phyloP scores from a whole-genome alignment of 768 basidiomycete species.

The Gymnopilus dilepis region DNA sequence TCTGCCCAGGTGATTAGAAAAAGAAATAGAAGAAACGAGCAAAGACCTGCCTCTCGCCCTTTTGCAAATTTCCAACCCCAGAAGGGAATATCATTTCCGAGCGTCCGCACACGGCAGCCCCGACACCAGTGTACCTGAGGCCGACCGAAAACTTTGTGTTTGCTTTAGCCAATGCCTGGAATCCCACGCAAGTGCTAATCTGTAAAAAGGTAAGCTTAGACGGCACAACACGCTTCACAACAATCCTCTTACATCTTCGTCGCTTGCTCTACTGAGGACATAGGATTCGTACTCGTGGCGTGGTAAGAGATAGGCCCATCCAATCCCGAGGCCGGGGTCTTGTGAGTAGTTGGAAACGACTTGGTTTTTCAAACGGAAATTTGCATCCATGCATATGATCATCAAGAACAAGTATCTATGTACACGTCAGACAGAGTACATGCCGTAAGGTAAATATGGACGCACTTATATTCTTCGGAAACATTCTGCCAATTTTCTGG shows the following conservation, averaged over 20 bases:
- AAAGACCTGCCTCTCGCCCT: constrained; percentile 36
- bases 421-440: neutral
- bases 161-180: constrained; percentile 28
- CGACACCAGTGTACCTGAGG: too few species aligned
- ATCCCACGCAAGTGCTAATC: constrained; percentile 32
- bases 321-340: constrained; percentile 18
- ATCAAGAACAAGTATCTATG: neutral
- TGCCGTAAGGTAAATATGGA: neutral
- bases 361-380: constrained; percentile 16
- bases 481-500: neutral
- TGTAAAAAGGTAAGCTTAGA: constrained; percentile 2
- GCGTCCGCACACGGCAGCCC: constrained; percentile 24
- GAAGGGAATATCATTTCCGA: constrained; percentile 28
- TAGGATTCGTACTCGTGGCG: constrained; percentile 10
- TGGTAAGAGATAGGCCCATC: constrained; percentile 17
- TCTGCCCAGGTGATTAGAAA: too few species aligned
- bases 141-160: too few species aligned
- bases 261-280: constrained; percentile 11
- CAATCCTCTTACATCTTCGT: constrained; percentile 14
- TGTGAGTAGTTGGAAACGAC: constrained; percentile 17
- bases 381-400: too few species aligned
- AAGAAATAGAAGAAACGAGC: too few species aligned
- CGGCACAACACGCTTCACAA: too few species aligned
- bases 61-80: constrained; percentile 36
- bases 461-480: neutral